A percentile compares a stretch with the other conserved stretches of the same genome.
These are phyloP conservation scores for Heliamphora exappendiculata DNA, from an alignment of 148 eudicot genomes.

Conservation along the genomic window DNA sequence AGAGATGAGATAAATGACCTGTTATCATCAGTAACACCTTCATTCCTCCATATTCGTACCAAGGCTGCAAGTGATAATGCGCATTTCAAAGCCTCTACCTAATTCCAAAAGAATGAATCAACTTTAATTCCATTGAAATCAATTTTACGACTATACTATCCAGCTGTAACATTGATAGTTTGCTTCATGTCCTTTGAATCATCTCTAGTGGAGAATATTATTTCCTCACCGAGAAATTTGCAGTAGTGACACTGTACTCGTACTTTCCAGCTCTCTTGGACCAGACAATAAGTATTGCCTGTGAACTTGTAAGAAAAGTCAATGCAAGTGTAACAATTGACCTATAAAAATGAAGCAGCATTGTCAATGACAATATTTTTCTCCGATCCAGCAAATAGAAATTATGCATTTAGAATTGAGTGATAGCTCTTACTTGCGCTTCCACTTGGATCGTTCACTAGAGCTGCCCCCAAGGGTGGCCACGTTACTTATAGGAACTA, in stretches of 20 bases:
- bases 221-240: constrained; percentile 82
- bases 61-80: constrained; percentile 79
- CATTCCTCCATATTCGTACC: constrained; percentile 71
- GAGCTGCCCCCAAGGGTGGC: constrained; percentile 37
- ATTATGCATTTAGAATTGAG: not conserved
- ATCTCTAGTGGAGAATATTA: not conserved
- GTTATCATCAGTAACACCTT: constrained; percentile 94
- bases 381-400: not conserved
- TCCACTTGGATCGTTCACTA: constrained; percentile 64
- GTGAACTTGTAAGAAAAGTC: constrained; percentile 93
- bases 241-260: constrained; percentile 95
- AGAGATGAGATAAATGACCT: constrained; percentile 36
- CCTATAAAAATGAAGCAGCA: constrained; percentile 30
- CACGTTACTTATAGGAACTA: constrained; percentile 24
- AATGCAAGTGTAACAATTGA: constrained; percentile 74
- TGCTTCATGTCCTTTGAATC: not conserved
- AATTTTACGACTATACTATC: not conserved
- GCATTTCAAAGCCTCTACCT: constrained; percentile 96
- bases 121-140: not conserved
- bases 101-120: constrained; percentile 19
- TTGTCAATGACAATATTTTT: not conserved
- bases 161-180: not conserved
- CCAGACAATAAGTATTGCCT: constrained; percentile 96
- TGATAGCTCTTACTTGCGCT: constrained; percentile 58
- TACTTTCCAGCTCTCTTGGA: constrained; percentile 98